A percentile compares a stretch with the other conserved stretches of the same genome.
Conservation (phyloP, 2,329 filamentous ascomycete species). For the Hymenoscyphus fraxineus region DNA sequence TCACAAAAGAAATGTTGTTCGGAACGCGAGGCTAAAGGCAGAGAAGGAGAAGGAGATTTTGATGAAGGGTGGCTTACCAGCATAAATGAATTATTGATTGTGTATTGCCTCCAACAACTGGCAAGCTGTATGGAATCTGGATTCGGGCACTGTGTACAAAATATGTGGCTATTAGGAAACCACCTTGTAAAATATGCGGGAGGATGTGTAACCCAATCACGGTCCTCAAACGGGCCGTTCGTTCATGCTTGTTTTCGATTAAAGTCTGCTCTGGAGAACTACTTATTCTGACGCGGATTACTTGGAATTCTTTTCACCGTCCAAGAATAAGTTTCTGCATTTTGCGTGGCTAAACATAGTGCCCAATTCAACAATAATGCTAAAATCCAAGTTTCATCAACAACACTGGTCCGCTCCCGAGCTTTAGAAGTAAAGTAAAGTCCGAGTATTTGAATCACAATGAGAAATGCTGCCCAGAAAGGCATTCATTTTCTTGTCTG, state of each 20-base stretch:
- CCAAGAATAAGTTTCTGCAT: too few relatives aligned
- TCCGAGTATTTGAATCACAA: neutral
- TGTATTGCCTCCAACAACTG: neutral
- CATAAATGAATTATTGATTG: neutral
- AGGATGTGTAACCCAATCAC: neutral
- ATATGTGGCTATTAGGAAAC: neutral
- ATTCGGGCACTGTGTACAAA: conserved; percentile 24
- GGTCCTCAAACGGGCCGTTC: neutral
- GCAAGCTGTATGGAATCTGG: conserved; percentile 9
- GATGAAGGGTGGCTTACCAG: conserved; percentile 24
- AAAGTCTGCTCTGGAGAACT: neutral
- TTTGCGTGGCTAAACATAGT: too few relatives aligned
- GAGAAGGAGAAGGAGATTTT: conserved; percentile 62
- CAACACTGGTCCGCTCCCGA: neutral
- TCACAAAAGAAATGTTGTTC: conserved; percentile 49
- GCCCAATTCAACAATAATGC: too few relatives aligned
- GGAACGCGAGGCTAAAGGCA: conserved; percentile 54
- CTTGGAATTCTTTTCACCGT: too few relatives aligned
- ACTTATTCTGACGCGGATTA: too few relatives aligned
- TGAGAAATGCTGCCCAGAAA: neutral
- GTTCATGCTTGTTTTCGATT: neutral
- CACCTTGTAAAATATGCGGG: neutral
- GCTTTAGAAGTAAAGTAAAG: neutral
- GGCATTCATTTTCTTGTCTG: neutral
- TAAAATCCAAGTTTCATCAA: too few relatives aligned